A percentile compares a stretch with the other conserved stretches of the same genome.
phyloP scores from a whole-genome alignment of 2,329 filamentous ascomycete genomes.

The Aureobasidium sp. region DNA sequence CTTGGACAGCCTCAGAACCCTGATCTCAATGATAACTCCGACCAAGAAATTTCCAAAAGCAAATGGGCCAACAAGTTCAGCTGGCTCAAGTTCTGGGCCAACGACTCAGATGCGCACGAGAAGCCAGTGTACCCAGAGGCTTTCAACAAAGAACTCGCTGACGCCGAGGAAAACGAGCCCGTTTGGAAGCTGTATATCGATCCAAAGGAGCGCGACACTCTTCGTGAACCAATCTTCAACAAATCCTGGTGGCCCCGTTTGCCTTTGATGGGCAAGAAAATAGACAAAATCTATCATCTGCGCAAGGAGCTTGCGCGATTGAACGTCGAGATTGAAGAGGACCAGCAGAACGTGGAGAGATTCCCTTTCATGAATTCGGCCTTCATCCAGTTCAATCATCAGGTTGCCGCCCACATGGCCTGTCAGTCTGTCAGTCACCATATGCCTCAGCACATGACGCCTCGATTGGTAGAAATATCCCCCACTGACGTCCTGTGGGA shows the following conservation, averaged over 20 bases:
- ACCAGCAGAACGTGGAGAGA: conserved; percentile 76
- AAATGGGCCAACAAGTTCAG: conserved; percentile 24
- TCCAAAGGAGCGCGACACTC: conserved; percentile 75
- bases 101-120: conserved; percentile 23
- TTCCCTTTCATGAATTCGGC: conserved; percentile 93
- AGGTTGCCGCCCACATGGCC: conserved; percentile 96
- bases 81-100: conserved; percentile 29
- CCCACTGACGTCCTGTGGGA: conserved; percentile 93
- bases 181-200: conserved; percentile 79
- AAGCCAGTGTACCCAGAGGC: conserved; percentile 52
- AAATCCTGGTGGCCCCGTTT: conserved; percentile 62
- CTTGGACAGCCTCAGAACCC: conserved; percentile 14
- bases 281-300: conserved; percentile 90
- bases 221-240: conserved; percentile 61
- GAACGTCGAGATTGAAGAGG: conserved; percentile 85
- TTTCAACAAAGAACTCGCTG: conserved; percentile 55
- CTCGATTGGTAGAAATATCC: conserved; percentile 85
- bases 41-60: conserved; percentile 21
- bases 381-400: conserved; percentile 97
- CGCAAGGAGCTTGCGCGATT: conserved; percentile 78
- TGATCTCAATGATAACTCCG: conserved; percentile 6
- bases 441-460: conserved; percentile 86
- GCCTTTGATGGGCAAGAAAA: conserved; percentile 60
- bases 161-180: conserved; percentile 57
- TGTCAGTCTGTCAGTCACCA: conserved; percentile 90